Base-by-base conservation (phyloP, 2,329 filamentous ascomycete genomes). In the Intubia oerlemansii region DNA sequence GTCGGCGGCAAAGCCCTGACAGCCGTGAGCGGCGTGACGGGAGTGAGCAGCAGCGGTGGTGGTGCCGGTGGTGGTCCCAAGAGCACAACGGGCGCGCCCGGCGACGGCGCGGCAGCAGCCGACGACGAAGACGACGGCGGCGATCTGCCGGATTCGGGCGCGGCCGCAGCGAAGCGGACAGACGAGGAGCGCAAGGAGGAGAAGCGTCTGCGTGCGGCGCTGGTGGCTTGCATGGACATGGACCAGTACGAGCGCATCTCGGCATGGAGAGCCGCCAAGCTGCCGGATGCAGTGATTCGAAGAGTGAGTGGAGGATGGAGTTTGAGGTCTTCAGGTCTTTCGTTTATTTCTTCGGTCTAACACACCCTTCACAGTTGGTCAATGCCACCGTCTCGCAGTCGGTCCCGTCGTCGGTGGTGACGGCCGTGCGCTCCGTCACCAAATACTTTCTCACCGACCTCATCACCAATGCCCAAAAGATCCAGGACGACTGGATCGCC, bases 311-410 rank as follows among this genome's bases (percentile, higher is more conserved):
- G n/a, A n/a, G n/a, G n/a, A n/a, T n/a, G n/a, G n/a, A n/a, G n/a
- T n/a, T n/a, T n/a, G n/a, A n/a, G n/a, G n/a, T n/a, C n/a, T n/a
- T n/a, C n/a, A n/a, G n/a, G n/a, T n/a, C n/a, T n/a, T n/a, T n/a
- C n/a, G n/a, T n/a, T n/a, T n/a, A n/a, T n/a, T n/a, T n/a, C n/a
- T n/a, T n/a, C n/a, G n/a, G n/a, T n/a, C n/a, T n/a, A n/a, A n/a
- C n/a, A n/a, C n/a, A n/a, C n/a, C n/a, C n/a, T n/a, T n/a, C n/a
- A n/a, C 62, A 71, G 62, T 65, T 84, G 35, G 72, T 81, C 44
- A 85, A 84, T 42, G 74, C 77, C 33, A 80, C 77, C 2, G 71
- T 82, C 7, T 80, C 74, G 0, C 78, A 84, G 45, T 81, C 74
- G 2, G 77, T 80, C 0, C 74, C 75, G 0, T 59, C 65, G 13